A percentile compares a stretch with the other conserved stretches of the same genome.
These are phyloP conservation scores for Scenedesmus sp. DNA, from an alignment of 163 green algal genomes.

Conservation along the genomic window DNA sequence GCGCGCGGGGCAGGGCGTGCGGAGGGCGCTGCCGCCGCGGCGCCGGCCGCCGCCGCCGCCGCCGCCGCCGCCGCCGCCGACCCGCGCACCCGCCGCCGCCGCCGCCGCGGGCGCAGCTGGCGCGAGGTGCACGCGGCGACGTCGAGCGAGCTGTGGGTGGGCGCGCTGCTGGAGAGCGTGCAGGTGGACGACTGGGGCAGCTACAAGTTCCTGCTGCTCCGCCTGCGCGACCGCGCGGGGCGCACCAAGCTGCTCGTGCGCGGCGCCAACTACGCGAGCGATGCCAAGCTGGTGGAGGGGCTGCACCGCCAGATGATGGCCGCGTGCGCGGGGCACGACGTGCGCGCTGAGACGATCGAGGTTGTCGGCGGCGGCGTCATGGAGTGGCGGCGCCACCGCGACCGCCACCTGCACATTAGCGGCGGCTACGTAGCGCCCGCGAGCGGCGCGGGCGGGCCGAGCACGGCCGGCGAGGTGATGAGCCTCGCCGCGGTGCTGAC, in stretches of 20 bases:
- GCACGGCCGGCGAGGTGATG: constrained; percentile 49
- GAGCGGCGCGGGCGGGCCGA: constrained; percentile 7
- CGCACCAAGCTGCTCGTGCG: constrained; percentile 55
- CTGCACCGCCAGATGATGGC: constrained; percentile 51
- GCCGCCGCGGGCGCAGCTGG: constrained; percentile 31
- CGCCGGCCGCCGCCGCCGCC: not conserved
- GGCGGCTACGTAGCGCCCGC: constrained; percentile 34
- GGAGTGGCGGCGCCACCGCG: constrained; percentile 58
- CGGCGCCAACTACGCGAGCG: constrained; percentile 57
- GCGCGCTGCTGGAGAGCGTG: constrained; percentile 49
- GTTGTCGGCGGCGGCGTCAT: constrained; percentile 60
- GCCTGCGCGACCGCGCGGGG: constrained; percentile 47
- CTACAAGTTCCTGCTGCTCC: constrained; percentile 60
- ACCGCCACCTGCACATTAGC: constrained; percentile 44
- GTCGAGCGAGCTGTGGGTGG: constrained; percentile 49
- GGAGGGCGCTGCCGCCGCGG: too few species aligned
- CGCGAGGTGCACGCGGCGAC: constrained; percentile 50
- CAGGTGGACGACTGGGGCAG: constrained; percentile 63
- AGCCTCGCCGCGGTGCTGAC: constrained; percentile 58
- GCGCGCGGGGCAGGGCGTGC: too few species aligned
- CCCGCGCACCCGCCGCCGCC: too few species aligned
- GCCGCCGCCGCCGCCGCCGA: not conserved
- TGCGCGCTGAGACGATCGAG: constrained; percentile 48
- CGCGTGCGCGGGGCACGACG: constrained; percentile 19
- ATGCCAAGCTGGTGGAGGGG: constrained; percentile 55